Base-by-base conservation (phyloP, 257 asterid genomes). In the Solanum appendiculatum region DNA sequence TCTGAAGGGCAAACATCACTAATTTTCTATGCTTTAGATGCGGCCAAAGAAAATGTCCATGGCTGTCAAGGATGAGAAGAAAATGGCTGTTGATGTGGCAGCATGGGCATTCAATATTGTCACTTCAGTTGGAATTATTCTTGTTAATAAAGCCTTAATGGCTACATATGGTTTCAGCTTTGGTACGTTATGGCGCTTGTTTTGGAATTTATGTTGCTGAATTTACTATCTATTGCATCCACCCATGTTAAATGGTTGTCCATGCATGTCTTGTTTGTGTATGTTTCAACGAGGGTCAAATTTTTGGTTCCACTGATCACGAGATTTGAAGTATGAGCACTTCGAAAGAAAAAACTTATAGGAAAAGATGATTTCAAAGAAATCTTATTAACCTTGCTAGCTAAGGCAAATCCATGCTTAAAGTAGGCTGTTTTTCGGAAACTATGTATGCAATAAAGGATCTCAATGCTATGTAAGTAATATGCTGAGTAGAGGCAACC, bases 91-190 rank as follows among this genome's bases (percentile, higher is more conserved):
- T 77, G 96, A 93, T 88, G 33, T 81, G 33, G 96, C 93, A 5
- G 95, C 98, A 46, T 95, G 95, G 98, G 18, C 86, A 81, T 93
- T 93, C 90, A 94, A 94, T 68, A 90, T 95, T 39, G 93, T 93
- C 86, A 91, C 95, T 82, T 94, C 97, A 25, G 95, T 94, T 56
- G 95, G 94, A 83, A 92, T 94, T 34, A 94, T 94, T n/a, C 87
- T 94, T 8, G 95, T 89, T 48, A 93, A 93, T 85, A 93, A 93
- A 87, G 91, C 95, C 75, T 86, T 94, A 73, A 91, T 94, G 97
- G 93, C 93, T 14, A 89, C 93, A n/a, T 94, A 93, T 66, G 97
- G 97, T 25, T 94, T 89, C 88, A 93, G 91, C 86, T 94, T 89
- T 73, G 97, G 97, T 94, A 89, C 39, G 90, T 64, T 48, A 10